These are phyloP conservation scores for Pleurotus salmoneostramineus DNA, from an alignment of 768 basidiomycete species.

Conservation along the genomic window DNA sequence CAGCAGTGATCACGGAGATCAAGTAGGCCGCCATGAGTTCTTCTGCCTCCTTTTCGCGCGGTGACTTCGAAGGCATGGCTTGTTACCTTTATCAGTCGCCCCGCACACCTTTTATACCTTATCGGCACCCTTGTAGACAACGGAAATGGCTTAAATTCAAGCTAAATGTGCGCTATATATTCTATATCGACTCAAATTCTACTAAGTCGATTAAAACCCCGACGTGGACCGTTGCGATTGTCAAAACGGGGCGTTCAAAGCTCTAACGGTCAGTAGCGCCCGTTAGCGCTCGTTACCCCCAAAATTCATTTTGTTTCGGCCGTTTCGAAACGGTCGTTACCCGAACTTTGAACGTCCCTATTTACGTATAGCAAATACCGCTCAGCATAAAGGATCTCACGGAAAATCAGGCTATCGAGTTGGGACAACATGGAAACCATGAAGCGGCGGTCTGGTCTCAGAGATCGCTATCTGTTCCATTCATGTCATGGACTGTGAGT, in stretches of 20 bases:
- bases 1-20: neutral
- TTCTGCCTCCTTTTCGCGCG: neutral
- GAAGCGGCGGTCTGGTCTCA: no score
- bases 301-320: neutral
- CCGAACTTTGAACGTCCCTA: neutral
- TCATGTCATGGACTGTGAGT: no score
- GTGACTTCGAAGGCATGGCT: neutral
- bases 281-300: neutral
- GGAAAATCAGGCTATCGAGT: no score
- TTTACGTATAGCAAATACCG: neutral
- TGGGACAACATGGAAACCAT: no score
- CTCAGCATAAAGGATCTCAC: no score
- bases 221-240: no score
- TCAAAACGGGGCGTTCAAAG: neutral
- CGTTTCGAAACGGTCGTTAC: neutral
- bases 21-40: neutral
- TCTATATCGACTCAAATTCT: neutral
- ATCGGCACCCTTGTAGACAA: neutral
- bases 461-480: no score
- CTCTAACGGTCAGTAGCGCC: no score
- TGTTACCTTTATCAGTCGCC: neutral
- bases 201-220: no score
- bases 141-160: neutral
- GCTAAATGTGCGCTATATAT: neutral
- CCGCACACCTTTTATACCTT: neutral